phyloP scores from a whole-genome alignment of 495 filamentous ascomycete genomes.

The Trichoderma orchidacearum region DNA sequence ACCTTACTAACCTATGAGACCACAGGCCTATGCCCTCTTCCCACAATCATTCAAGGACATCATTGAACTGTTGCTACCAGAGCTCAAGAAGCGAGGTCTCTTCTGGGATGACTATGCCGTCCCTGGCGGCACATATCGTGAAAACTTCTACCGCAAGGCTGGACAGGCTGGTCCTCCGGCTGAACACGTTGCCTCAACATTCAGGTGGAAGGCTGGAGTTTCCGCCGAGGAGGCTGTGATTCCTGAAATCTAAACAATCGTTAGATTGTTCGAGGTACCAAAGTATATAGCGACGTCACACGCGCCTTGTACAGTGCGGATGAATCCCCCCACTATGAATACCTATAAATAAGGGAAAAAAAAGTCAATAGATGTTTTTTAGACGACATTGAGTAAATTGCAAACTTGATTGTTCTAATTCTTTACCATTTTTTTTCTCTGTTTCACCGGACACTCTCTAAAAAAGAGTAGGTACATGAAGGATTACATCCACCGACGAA shows the following conservation, averaged over 20 bases:
- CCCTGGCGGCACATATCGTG: slow-evolving; percentile 34
- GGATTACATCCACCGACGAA: too few relatives aligned
- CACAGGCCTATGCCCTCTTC: slow-evolving; percentile 43
- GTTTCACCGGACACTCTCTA: too few relatives aligned
- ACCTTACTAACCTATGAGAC: neutral
- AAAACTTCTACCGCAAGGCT: slow-evolving; percentile 30
- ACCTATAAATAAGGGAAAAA: neutral
- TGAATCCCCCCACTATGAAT: neutral
- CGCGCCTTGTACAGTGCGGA: neutral
- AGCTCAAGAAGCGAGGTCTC: slow-evolving; percentile 39
- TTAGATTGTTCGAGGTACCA: neutral
- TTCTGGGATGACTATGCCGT: slow-evolving; percentile 37
- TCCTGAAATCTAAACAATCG: slow-evolving; percentile 5
- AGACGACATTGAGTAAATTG: too few relatives aligned
- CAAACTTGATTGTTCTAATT: too few relatives aligned
- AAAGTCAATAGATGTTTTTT: too few relatives aligned
- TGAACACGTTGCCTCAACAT: slow-evolving; percentile 19
- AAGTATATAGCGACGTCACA: neutral
- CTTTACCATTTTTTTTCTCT: too few relatives aligned
- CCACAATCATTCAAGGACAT: slow-evolving; percentile 50
- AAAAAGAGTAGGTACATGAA: too few relatives aligned
- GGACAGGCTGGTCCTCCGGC: slow-evolving; percentile 16
- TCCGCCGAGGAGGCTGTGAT: slow-evolving; percentile 15
- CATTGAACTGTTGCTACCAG: slow-evolving; percentile 45
- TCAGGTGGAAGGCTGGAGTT: slow-evolving; percentile 21